Evolutionary conservation across 768 basidiomycete genomes (phyloP).

Genomic region (Russula olivacea): DNA sequence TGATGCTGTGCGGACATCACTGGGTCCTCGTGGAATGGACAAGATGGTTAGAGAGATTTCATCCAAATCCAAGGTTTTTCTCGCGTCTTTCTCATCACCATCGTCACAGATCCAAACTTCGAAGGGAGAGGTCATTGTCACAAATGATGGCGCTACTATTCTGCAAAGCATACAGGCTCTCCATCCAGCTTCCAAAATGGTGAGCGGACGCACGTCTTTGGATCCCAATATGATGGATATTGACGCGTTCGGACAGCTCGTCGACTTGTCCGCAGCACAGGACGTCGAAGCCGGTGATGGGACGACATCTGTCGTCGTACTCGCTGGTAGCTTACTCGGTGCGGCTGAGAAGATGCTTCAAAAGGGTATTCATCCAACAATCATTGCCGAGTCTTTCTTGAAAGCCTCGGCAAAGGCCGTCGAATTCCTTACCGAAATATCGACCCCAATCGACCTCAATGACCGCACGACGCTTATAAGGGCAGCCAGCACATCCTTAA

Average conservation of each 20-base stretch:
- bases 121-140: conserved; percentile 95
- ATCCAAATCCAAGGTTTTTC: background rate
- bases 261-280: conserved; percentile 96
- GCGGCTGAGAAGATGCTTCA: conserved; percentile 95
- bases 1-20: conserved; percentile 92
- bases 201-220: conserved; percentile 26
- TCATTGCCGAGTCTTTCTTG: conserved; percentile 93
- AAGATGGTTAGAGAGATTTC: conserved; percentile 70
- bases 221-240: background rate
- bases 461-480: conserved; percentile 82
- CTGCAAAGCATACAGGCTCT: conserved; percentile 91
- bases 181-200: conserved; percentile 99
- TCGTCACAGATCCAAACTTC: conserved; percentile 82
- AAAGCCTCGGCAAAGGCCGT: conserved; percentile 90
- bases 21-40: conserved; percentile 98
- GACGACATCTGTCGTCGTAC: conserved; percentile 94
- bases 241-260: conserved; percentile 53
- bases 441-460: conserved; percentile 83
- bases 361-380: conserved; percentile 97
- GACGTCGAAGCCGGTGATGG: conserved; percentile 99
- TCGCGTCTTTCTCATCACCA: conserved; percentile 5
- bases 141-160: conserved; percentile 98
- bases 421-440: conserved; percentile 89
- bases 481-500: conserved; percentile 91
- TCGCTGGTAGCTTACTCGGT: conserved; percentile 87